A percentile compares a stretch with the other conserved stretches of the same genome.
Conservation (phyloP, 192 early-diverging fungal genomes). For the Coemansia nantahalensis region DNA sequence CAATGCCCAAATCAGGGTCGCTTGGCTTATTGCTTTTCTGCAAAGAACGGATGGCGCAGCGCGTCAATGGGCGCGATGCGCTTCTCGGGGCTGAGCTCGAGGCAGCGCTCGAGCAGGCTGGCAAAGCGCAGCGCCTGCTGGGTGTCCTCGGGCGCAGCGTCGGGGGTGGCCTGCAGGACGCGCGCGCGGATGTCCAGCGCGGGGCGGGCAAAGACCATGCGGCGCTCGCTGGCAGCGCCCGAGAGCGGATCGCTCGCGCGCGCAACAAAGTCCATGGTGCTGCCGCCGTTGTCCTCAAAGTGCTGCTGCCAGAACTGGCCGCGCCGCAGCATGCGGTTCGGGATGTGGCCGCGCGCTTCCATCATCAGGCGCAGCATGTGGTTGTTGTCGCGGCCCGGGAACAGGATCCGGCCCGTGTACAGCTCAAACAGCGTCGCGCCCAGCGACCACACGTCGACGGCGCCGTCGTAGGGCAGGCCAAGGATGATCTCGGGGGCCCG, state of each 20-base stretch:
- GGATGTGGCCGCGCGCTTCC: slow-evolving; percentile 88
- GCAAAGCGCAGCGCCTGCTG: slow-evolving; percentile 67
- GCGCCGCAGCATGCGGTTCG: slow-evolving; percentile 77
- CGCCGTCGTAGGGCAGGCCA: slow-evolving; percentile 81
- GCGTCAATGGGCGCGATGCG: slow-evolving; percentile 85
- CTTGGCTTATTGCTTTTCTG: not conserved
- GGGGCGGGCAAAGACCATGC: slow-evolving; percentile 64
- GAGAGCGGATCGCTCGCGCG: slow-evolving; percentile 57
- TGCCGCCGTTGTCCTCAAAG: slow-evolving; percentile 74
- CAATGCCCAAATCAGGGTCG: too few relatives aligned
- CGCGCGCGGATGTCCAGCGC: slow-evolving; percentile 68
- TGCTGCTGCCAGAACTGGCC: slow-evolving; percentile 82
- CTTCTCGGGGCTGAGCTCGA: slow-evolving; percentile 85
- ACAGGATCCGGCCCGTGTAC: slow-evolving; percentile 93
- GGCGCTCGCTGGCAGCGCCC: slow-evolving; percentile 66
- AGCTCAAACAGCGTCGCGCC: slow-evolving; percentile 94
- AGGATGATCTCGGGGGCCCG: slow-evolving; percentile 96
- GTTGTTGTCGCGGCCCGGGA: slow-evolving; percentile 92
- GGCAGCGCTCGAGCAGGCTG: slow-evolving; percentile 81
- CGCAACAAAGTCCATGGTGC: slow-evolving; percentile 37
- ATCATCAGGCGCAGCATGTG: slow-evolving; percentile 94
- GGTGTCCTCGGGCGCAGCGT: slow-evolving; percentile 26
- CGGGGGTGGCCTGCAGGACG: slow-evolving; percentile 58
- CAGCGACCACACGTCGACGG: slow-evolving; percentile 95
- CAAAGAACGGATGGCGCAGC: slow-evolving; percentile 82